Base-by-base conservation (phyloP, 495 filamentous ascomycete species). In the Poronia punctata region DNA sequence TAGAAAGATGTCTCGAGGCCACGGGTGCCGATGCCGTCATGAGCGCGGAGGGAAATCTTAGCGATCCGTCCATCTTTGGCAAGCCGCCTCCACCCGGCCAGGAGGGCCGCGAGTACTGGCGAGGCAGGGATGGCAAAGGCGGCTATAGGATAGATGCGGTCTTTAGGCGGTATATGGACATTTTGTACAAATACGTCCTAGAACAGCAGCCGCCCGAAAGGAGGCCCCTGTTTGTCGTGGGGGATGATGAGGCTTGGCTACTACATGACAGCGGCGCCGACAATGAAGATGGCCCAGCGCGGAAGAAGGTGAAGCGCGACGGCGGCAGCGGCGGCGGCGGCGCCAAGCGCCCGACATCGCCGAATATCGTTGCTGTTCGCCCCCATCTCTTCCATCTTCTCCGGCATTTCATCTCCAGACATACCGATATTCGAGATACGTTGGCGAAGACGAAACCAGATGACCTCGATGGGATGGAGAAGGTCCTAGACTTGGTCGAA, bases 11-110 rank as follows among this genome's bases (percentile, higher is more conserved):
- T 53, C 64, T 97, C 10, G 72, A 78, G 43, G 82, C 68, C n/a
- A 98, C 92, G 0, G 87, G 87, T 10, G 90, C 80, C 1, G 92
- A 98, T 60, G 92, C 75, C 10, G 82, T 98, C 22, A 97, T 98
- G 92, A 87, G 79, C 46, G 92, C 92, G 1, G 92, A 98, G 53
- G 90, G 88, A 2, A 95, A 94, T 52, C 72, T 98, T 1, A 85
- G 82, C 49, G 88, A 98, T 56, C 92, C 92, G 0, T 78, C 80
- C 1, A 83, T 97, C 23, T 97, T 97, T 60, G 79, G 79, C 27
- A 62, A 74, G 30, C 70, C 78, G 9, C 86, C 85, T 1, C 51
- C 71, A 1, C 39, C 68, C 2, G 86, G 82, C 3, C 54, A 75
- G 19, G 82, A 84, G 55, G 76, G 72, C 0, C 70, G 80, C 34